A percentile compares a stretch with the other conserved stretches of the same genome.
phyloP scores from a whole-genome alignment of 331 rosid species.

The Telfairia occidentalis region DNA sequence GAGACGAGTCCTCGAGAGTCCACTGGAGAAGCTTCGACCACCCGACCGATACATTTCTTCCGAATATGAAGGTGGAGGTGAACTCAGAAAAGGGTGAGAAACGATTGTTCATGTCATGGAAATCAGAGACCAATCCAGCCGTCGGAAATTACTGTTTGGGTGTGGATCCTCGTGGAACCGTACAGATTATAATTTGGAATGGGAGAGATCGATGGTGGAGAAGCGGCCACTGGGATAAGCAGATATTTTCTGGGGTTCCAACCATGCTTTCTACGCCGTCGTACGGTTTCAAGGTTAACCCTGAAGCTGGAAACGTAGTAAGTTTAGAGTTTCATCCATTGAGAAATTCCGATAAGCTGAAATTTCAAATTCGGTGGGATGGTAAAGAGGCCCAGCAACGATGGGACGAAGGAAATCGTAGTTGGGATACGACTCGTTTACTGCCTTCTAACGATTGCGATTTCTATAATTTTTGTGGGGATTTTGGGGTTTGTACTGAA shows the following conservation, averaged over 20 bases:
- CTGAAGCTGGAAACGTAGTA: background rate
- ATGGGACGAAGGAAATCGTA: constrained; percentile 23
- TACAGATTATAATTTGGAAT: constrained; percentile 68
- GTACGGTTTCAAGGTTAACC: constrained; percentile 39
- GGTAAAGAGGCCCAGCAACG: constrained; percentile 40
- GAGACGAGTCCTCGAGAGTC: background rate
- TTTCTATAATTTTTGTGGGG: constrained; percentile 58
- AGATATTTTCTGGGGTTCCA: constrained; percentile 40
- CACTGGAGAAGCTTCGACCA: constrained; percentile 54
- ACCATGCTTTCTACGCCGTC: constrained; percentile 25
- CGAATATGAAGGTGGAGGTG: constrained; percentile 45
- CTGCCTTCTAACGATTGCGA: constrained; percentile 56
- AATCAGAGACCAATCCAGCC: constrained; percentile 51
- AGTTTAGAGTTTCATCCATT: constrained; percentile 24
- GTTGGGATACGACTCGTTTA: constrained; percentile 27
- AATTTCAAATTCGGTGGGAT: constrained; percentile 55
- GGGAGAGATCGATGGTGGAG: constrained; percentile 51
- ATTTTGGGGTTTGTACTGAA: constrained; percentile 35
- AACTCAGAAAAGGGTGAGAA: constrained; percentile 17
- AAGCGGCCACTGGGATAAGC: constrained; percentile 69
- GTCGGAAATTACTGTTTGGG: constrained; percentile 51
- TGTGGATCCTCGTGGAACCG: constrained; percentile 46
- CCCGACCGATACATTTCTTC: constrained; percentile 58
- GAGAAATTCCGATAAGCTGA: constrained; percentile 16
- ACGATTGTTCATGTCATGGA: constrained; percentile 47